phyloP scores from a whole-genome alignment of 1,284 basidiomycete genomes.

The Tetrapyrgos nigripes region DNA sequence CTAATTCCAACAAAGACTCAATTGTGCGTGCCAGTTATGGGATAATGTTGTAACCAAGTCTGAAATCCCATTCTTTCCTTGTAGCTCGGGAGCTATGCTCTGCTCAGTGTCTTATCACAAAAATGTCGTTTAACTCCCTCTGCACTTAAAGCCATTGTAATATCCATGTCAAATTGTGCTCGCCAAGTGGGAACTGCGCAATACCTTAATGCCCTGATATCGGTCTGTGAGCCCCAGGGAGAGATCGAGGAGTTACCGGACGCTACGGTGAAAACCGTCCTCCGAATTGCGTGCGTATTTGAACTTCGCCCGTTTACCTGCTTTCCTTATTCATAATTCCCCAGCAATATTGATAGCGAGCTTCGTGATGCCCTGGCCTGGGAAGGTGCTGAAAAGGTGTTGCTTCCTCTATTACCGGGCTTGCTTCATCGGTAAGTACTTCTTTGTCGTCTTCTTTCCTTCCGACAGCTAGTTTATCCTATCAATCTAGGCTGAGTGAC shows the following conservation, averaged over 20 bases:
- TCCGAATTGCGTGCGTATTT: constrained; percentile 39
- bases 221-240: constrained; percentile 65
- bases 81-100: constrained; percentile 77
- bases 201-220: constrained; percentile 62
- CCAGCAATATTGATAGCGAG: constrained; percentile 58
- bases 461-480: neutral
- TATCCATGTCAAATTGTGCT: constrained; percentile 59
- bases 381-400: constrained; percentile 63
- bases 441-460: neutral
- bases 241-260: constrained; percentile 50
- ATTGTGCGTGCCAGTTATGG: constrained; percentile 51
- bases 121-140: constrained; percentile 61
- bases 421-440: constrained; percentile 50
- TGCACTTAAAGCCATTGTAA: constrained; percentile 64
- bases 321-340: neutral
- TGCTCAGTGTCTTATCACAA: constrained; percentile 71
- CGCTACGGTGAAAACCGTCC: constrained; percentile 35
- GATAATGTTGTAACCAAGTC: neutral
- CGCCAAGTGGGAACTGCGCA: constrained; percentile 55
- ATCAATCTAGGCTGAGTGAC: constrained; percentile 49
- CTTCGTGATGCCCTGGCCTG: constrained; percentile 49
- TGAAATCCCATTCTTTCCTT: constrained; percentile 7
- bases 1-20: constrained; percentile 48
- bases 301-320: neutral
- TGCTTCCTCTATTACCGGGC: constrained; percentile 57